phyloP scores from a whole-genome alignment of 75 land plant genomes.

The Pinus tabuliformis region DNA sequence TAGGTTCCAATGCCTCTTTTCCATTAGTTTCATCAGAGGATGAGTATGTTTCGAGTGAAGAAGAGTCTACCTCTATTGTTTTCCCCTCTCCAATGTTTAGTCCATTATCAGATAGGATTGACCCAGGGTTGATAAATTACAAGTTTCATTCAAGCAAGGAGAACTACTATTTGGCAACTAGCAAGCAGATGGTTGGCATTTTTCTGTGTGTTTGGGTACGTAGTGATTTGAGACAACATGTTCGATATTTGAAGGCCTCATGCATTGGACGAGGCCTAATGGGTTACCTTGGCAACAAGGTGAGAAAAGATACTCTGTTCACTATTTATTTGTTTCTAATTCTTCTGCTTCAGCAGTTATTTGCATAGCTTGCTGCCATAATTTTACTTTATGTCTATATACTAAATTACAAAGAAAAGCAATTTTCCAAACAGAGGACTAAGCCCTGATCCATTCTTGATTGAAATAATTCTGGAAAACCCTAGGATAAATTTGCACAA shows the following conservation, averaged over 20 bases:
- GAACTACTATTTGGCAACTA: conserved; percentile 25
- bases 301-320: background rate
- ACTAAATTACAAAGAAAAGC: no score
- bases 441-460: background rate
- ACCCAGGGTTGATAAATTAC: background rate
- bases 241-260: conserved; percentile 51
- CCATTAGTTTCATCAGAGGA: conserved; percentile 1
- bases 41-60: background rate
- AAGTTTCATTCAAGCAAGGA: conserved; percentile 1
- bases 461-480: background rate
- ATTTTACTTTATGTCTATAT: no score
- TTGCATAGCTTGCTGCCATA: no score
- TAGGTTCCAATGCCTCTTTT: background rate
- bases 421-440: background rate
- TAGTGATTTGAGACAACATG: conserved; percentile 21
- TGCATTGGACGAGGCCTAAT: conserved; percentile 57
- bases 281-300: conserved; percentile 67
- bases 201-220: conserved; percentile 48
- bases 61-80: background rate
- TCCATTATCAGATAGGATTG: background rate
- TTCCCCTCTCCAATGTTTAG: background rate
- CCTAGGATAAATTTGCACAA: no score
- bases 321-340: no score
- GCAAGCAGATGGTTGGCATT: conserved; percentile 65
- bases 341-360: no score